phyloP scores from a whole-genome alignment of 305 asterid species.

The Ruellia speciosa region DNA sequence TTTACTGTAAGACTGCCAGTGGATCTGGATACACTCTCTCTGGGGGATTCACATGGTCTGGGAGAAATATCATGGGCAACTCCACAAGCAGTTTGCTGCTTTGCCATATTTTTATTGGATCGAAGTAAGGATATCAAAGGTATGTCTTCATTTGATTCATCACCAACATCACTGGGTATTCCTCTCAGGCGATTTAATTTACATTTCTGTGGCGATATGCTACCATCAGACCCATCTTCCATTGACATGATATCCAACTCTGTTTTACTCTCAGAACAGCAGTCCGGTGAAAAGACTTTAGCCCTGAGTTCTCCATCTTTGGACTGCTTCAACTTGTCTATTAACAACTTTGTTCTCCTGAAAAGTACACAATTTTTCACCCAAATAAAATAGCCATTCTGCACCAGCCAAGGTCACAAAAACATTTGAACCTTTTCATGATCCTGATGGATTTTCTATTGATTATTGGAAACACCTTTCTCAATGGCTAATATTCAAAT shows the following conservation, averaged over 20 bases:
- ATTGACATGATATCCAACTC: slow-evolving; percentile 51
- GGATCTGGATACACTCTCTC: slow-evolving; percentile 42
- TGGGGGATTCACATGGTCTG: slow-evolving; percentile 37
- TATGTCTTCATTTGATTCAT: slow-evolving; percentile 38
- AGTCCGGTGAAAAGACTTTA: slow-evolving; percentile 32
- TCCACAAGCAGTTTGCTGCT: slow-evolving; percentile 30
- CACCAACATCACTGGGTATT: slow-evolving; percentile 33
- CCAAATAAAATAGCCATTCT: slow-evolving; percentile 9
- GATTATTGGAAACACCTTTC: slow-evolving; percentile 11
- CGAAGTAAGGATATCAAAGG: slow-evolving; percentile 47
- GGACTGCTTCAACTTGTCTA: slow-evolving; percentile 58
- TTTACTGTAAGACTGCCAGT: slow-evolving; percentile 43
- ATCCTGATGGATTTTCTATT: slow-evolving; percentile 12
- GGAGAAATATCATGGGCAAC: slow-evolving; percentile 29
- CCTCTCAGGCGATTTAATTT: slow-evolving; percentile 29
- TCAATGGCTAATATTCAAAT: slow-evolving; percentile 17
- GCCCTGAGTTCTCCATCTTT: slow-evolving; percentile 32
- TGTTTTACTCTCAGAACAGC: slow-evolving; percentile 78
- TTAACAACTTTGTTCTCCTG: slow-evolving; percentile 61
- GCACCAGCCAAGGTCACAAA: slow-evolving; percentile 11
- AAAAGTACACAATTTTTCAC: slow-evolving; percentile 14
- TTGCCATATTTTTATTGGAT: slow-evolving; percentile 31
- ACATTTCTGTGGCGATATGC: slow-evolving; percentile 36
- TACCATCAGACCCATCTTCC: slow-evolving; percentile 40
- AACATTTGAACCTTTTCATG: slow-evolving; percentile 6